These are phyloP conservation scores for Lathyrus aphaca DNA, from an alignment of 306 rosid species.

Conservation along the genomic window DNA sequence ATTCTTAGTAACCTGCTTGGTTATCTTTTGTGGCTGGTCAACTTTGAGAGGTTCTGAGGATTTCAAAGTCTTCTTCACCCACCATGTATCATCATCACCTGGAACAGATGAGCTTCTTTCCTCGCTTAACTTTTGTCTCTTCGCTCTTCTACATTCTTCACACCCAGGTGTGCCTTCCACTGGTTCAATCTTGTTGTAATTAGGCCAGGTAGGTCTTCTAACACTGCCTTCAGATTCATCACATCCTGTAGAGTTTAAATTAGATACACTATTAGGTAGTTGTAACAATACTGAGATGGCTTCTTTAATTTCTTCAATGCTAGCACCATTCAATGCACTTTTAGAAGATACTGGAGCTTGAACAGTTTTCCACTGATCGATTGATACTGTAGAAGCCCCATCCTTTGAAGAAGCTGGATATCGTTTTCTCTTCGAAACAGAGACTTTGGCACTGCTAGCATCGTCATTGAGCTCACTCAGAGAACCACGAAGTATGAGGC, in stretches of 20 bases:
- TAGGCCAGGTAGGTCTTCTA: conserved; percentile 56
- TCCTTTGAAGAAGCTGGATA: conserved; percentile 55
- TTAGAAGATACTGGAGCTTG: conserved; percentile 45
- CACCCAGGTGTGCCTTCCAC: conserved; percentile 88
- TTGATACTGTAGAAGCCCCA: conserved; percentile 48
- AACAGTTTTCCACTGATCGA: conserved; percentile 54
- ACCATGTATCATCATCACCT: conserved; percentile 84
- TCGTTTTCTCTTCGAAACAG: conserved; percentile 51
- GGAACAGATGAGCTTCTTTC: conserved; percentile 64
- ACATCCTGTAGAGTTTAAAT: conserved; percentile 47
- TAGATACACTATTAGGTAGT: conserved; percentile 55
- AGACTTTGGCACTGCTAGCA: conserved; percentile 37
- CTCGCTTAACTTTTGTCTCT: conserved; percentile 78
- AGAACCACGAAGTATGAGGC: conserved; percentile 64
- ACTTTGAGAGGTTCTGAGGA: conserved; percentile 66
- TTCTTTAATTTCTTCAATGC: conserved; percentile 73
- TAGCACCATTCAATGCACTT: conserved; percentile 54
- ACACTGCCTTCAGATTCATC: conserved; percentile 66
- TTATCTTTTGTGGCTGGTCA: conserved; percentile 68
- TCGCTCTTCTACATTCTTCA: conserved; percentile 87
- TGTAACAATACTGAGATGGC: conserved; percentile 66
- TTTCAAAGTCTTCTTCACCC: conserved; percentile 82
- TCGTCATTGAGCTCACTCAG: conserved; percentile 43
- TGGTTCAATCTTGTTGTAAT: conserved; percentile 55
- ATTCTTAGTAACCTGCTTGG: conserved; percentile 72